Evolutionary conservation across 2,329 filamentous ascomycete species (phyloP).

Genomic region (Teratosphaeriaceae sp.): DNA sequence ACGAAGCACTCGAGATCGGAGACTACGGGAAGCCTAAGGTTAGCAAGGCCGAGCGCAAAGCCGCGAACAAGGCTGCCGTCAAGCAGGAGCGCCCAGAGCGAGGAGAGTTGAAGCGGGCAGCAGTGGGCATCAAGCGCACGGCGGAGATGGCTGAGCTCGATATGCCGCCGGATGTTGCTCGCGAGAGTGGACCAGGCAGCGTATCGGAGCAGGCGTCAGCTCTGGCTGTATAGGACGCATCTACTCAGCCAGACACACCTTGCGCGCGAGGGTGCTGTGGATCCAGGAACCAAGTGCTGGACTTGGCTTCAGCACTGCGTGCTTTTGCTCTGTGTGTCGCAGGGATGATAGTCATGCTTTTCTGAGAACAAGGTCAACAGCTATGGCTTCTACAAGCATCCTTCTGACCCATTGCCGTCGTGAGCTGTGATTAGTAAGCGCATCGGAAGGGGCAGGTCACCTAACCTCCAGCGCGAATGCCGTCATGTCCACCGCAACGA

Average conservation of each 20-base stretch:
- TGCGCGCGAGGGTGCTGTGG: no score
- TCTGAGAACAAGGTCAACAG: no score
- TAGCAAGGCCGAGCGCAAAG: constrained; percentile 40
- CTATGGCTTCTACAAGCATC: no score
- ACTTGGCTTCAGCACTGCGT: background rate
- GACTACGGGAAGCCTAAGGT: constrained; percentile 41
- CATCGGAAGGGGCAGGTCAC: background rate
- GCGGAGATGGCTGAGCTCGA: constrained; percentile 22
- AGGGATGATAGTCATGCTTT: no score
- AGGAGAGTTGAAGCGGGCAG: constrained; percentile 14
- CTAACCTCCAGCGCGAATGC: no score
- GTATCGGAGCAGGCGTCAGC: constrained; percentile 21
- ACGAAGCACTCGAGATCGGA: constrained; percentile 54
- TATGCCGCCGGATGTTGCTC: constrained; percentile 20
- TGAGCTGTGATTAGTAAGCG: background rate
- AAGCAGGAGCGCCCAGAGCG: constrained; percentile 11
- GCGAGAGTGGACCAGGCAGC: constrained; percentile 21
- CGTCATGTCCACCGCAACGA: no score
- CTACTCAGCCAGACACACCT: no score
- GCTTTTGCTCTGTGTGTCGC: no score
- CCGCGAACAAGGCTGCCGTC: constrained; percentile 29
- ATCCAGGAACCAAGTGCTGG: constrained; percentile 5
- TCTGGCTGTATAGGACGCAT: constrained; percentile 21
- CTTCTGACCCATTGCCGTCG: no score
- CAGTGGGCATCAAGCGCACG: constrained; percentile 19